A percentile compares a stretch with the other conserved stretches of the same genome.
Conservation (phyloP, 805 yeast genomes). For the Schizosaccharomyces japonicus region DNA sequence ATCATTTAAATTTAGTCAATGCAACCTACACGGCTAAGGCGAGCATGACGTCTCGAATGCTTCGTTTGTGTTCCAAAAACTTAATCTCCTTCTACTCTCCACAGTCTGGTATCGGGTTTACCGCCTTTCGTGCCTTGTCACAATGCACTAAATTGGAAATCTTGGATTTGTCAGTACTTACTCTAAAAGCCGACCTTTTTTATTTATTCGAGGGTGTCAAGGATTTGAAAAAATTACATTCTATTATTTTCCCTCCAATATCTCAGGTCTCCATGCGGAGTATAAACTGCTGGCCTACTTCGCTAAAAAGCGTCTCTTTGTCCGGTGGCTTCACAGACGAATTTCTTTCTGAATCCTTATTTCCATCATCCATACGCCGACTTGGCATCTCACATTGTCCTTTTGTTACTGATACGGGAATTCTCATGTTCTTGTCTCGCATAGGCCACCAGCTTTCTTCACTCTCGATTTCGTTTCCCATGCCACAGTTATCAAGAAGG, state of each 20-base stretch:
- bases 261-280: constrained; percentile 32
- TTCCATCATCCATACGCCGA: constrained; percentile 48
- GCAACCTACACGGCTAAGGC: constrained; percentile 82
- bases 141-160: constrained; percentile 39
- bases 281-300: constrained; percentile 51
- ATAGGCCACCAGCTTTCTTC: constrained; percentile 43
- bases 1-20: constrained; percentile 43
- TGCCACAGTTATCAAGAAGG: constrained; percentile 51
- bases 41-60: constrained; percentile 60
- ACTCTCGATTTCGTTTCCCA: constrained; percentile 57
- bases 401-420: constrained; percentile 35
- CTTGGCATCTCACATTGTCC: constrained; percentile 81
- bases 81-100: constrained; percentile 64
- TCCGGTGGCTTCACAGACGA: constrained; percentile 79
- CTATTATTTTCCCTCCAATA: constrained; percentile 69
- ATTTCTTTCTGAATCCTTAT: constrained; percentile 41
- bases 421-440: constrained; percentile 34
- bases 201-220: constrained; percentile 58
- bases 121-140: constrained; percentile 64
- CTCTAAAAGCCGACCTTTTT: constrained; percentile 67
- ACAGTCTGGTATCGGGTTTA: constrained; percentile 79
- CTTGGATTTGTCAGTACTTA: constrained; percentile 61
- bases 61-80: constrained; percentile 48
- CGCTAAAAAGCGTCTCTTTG: constrained; percentile 42
- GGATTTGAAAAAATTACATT: constrained; percentile 37